These are phyloP conservation scores for Solanum clarkiae DNA, from an alignment of 257 asterid species.

Conservation along the genomic window DNA sequence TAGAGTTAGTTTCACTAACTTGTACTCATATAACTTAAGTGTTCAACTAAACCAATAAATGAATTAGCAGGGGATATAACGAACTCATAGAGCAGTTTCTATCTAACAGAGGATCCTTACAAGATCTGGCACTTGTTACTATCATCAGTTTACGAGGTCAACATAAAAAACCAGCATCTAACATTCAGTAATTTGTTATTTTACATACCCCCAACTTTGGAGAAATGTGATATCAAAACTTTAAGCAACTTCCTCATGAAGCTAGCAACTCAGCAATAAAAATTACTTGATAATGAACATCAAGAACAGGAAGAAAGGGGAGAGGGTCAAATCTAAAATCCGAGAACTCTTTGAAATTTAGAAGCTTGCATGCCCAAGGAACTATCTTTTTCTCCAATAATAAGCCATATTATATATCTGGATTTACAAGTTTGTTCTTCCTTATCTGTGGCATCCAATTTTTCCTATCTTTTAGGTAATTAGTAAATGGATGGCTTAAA, in stretches of 20 bases:
- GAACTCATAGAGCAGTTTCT: background rate
- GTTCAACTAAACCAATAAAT: background rate
- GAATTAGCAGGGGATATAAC: background rate
- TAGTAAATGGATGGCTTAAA: background rate
- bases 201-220: background rate
- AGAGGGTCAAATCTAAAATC: background rate
- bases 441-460: background rate
- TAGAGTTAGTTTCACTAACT: background rate
- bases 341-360: background rate
- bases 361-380: background rate
- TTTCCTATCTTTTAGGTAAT: background rate
- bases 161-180: background rate
- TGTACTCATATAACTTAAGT: background rate
- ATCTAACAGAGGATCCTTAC: background rate
- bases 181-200: background rate
- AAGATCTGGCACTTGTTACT: background rate
- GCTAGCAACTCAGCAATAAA: background rate
- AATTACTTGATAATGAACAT: background rate
- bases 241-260: background rate
- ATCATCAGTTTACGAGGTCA: background rate
- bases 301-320: background rate
- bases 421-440: background rate
- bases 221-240: background rate
- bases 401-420: background rate
- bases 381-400: background rate